Conservation (phyloP, 2,329 filamentous ascomycete species). For the Talaromyces piceae region DNA sequence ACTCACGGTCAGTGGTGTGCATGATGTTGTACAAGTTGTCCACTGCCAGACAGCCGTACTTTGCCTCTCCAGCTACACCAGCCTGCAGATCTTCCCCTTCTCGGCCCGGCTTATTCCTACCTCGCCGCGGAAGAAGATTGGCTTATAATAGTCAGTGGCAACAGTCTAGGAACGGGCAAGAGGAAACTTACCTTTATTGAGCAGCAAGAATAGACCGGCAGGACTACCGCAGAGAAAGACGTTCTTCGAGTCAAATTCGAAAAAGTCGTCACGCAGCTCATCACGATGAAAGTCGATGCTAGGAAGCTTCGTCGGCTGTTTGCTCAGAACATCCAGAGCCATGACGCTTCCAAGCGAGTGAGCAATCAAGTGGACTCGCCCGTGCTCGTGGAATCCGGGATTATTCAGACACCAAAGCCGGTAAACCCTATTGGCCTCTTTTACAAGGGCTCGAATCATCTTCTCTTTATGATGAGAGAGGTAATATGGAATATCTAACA, state of each 20-base stretch:
- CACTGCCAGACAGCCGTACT: slow-evolving; percentile 85
- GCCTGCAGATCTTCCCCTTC: slow-evolving; percentile 54
- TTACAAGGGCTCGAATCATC: slow-evolving; percentile 83
- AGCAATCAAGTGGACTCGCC: slow-evolving; percentile 83
- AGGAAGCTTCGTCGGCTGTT: slow-evolving; percentile 70
- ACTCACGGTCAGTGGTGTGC: slow-evolving; percentile 55
- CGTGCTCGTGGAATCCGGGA: slow-evolving; percentile 69
- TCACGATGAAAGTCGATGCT: slow-evolving; percentile 32
- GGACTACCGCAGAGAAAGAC: slow-evolving; percentile 87
- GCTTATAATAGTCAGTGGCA: slow-evolving; percentile 30
- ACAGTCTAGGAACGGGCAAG: not conserved
- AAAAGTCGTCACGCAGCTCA: slow-evolving; percentile 48
- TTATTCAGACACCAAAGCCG: slow-evolving; percentile 92
- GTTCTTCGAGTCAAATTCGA: slow-evolving; percentile 88
- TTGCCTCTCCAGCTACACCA: slow-evolving; percentile 67
- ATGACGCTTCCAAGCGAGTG: slow-evolving; percentile 94
- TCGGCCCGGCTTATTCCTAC: slow-evolving; percentile 66
- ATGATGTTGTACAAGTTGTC: slow-evolving; percentile 97
- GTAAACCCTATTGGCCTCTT: slow-evolving; percentile 93
- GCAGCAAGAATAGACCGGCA: slow-evolving; percentile 81
- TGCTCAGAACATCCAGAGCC: slow-evolving; percentile 83
- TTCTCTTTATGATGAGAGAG: slow-evolving; percentile 92
- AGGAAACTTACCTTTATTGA: slow-evolving; percentile 53
- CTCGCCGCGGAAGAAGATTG: slow-evolving; percentile 65
- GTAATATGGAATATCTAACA: slow-evolving; percentile 98